Evolutionary conservation across 768 basidiomycete species (phyloP).

Genomic region (Amanita fuliginea): DNA sequence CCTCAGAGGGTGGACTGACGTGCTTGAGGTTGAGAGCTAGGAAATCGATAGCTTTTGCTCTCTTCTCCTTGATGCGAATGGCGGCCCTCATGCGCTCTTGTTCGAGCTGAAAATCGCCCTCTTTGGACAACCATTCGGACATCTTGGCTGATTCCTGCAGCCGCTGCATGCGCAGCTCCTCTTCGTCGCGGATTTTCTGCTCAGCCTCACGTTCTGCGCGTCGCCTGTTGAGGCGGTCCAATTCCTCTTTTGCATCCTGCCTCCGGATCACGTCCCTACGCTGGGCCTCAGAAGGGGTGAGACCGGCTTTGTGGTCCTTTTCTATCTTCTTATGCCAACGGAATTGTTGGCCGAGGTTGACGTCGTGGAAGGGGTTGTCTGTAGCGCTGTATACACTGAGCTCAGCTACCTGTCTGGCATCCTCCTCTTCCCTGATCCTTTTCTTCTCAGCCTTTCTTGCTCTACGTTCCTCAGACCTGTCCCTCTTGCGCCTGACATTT

Average conservation of each 20-base stretch:
- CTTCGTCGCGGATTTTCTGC: constrained; percentile 80
- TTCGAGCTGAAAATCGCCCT: constrained; percentile 94
- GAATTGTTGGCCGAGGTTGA: constrained; percentile 93
- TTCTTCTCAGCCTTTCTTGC: constrained; percentile 86
- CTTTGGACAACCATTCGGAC: constrained; percentile 96
- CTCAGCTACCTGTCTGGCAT: constrained; percentile 87
- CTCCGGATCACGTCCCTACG: constrained; percentile 68
- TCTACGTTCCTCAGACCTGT: constrained; percentile 77
- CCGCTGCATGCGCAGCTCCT: constrained; percentile 81
- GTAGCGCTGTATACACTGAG: constrained; percentile 92
- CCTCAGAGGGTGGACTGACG: constrained; percentile 57
- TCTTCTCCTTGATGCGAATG: constrained; percentile 90
- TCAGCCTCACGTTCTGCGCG: constrained; percentile 92
- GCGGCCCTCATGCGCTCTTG: constrained; percentile 86
- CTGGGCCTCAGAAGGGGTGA: constrained; percentile 70
- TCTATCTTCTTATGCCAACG: constrained; percentile 99
- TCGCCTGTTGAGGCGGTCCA: constrained; percentile 82
- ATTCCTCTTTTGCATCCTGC: constrained; percentile 90
- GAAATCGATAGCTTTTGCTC: constrained; percentile 98
- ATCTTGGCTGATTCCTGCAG: constrained; percentile 93
- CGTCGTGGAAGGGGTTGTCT: constrained; percentile 98
- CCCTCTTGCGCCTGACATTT: constrained; percentile 58
- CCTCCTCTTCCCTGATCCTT: constrained; percentile 74
- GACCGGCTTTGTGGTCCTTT: constrained; percentile 84
- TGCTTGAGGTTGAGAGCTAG: constrained; percentile 93